Evolutionary conservation across 2,329 filamentous ascomycete genomes (phyloP), one percentile per base, ranked within the genome.

Genomic region (Fonsecaea multimorphosa): DNA sequence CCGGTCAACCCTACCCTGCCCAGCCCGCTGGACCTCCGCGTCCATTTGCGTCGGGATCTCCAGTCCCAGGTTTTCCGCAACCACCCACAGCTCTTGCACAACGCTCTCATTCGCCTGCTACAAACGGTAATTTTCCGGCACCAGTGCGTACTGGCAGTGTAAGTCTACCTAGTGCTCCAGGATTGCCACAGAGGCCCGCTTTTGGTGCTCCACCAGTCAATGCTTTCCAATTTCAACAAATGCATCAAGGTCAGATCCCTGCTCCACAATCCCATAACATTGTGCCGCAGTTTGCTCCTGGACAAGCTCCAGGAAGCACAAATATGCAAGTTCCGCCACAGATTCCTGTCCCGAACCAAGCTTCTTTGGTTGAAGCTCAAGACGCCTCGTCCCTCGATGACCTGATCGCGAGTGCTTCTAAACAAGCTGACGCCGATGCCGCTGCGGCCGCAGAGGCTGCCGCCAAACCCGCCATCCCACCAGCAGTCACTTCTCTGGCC

Each of bases 161-260:
- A 64, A 85, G 83, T 72, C 76, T 86, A 55, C 84, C 85, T n/a
- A 74, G 80, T 56, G 82, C 83, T 14, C 81, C 85, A 24, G 84
- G 86, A 63, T 80, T 89, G 51, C 87, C 87, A 2, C 85, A 87
- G 69, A 82, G 87, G 59, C 87, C 87, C 16, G 79, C 82, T 11
- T 86, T 88, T 73, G 82, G 81, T 66, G 82, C 83, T 16, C 83
- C 84, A 31, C 79, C 79, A 62, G 78, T 85, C 65, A 85, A 83
- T 71, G 79, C 82, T 51, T 82, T 81, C 65, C 81, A 84, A 67
- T 80, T 87, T 79, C 83, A 86, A 69, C 83, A 85, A 72, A 80
- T 87, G 78, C 85, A 87, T 73, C 78, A 83, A 78, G 83, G 83
- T 72, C 72, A 78, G 67, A 76, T 82, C 54, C 74, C 78, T 54